Base-by-base conservation (phyloP, 176 grass and related monocot species). In the Ensete glaucum region DNA sequence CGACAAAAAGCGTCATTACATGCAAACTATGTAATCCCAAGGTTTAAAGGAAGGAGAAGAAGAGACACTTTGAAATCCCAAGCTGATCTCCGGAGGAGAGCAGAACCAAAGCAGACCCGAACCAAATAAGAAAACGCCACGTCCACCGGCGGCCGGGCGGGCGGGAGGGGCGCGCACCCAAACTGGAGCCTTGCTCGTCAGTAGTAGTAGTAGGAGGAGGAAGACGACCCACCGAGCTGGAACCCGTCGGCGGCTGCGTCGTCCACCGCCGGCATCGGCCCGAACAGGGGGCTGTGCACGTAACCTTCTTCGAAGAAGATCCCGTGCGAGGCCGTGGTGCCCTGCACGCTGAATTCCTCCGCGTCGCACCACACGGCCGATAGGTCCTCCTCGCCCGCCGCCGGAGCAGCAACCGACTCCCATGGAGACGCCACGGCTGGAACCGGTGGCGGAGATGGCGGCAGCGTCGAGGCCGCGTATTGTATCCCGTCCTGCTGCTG, bases 261-360 rank as follows among this genome's bases (percentile, higher is more conserved):
- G 64, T 99, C 95, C 23, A 52, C 83, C 48, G 95, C 50, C 0
- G 95, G 95, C 95, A 99, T 99, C 25, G 91, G 95, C 66, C 90
- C 92, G 73, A 99, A 99, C 26, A 99, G 81, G 27, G 95, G 95
- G 86, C 95, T 99, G 76, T 99, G 95, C 82, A 99, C 95, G 75
- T 99, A 94, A 0, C 91, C 95, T 75, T 99, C 95, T 52, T 99
- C 95, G 75, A 99, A 99, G 83, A 91, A 99, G 60, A 99, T 83
- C 78, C 95, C 90, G 73, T 86, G 79, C 23, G 76, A 78, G 52
- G 73, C 48, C 72, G 88, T 82, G 65, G 89, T 66, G 51, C 62
- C 50, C 63, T 81, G 84, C 9, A 66, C 64, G 12, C 59, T 77
- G 29, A 79, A 88, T 54, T 91, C 79, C 26, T 81, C 83, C 9